Evolutionary conservation across 208 protist genomes (phyloP), one percentile per base, ranked within the genome.

Genomic region (Crithidia brevicula): DNA sequence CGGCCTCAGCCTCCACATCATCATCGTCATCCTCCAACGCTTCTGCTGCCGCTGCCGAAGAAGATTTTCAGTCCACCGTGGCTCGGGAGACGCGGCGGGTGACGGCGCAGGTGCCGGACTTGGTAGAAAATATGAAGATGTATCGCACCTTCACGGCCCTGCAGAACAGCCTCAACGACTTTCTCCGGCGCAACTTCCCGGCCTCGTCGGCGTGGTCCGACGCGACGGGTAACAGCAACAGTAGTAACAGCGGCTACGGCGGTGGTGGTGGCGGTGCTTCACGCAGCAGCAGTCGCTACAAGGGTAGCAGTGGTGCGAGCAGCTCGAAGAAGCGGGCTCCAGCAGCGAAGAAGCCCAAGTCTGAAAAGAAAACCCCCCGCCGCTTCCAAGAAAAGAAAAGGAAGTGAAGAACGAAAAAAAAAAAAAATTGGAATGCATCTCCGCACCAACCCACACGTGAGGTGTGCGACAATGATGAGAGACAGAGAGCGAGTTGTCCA

Each of bases 131-230:
- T 30, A 62, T 76, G 45, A 78, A 76, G 57, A 84, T 40, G n/a
- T 86, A 89, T 62, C 82, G 82, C 58, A 96, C 81, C 46, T 96
- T 96, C 63, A 92, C 88, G 7, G 84, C 91, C 10, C 67, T 96
- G 59, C 91, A 96, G 71, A 92, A 91, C 68, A 85, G 73, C 56
- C 68, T 96, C 25, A 74, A 83, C 47, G 91, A 94, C 63, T 94
- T 88, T 50, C 80, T 96, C 42, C 81, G 91, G 4, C 82, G 74
- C 31, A 59, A 96, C 74, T 94, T 96, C 67, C 88, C 91, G 1
- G 72, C 73, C 6, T 52, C 59, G 31, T 18, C 59, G 59, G n/a
- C 33, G 59, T 65, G 59, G 59, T 40, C 59, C 31, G 45, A 45
- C 16, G 25, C 36, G 30, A 49, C 43, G 0, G 27, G 18, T 5